These are phyloP conservation scores for Beauveria australis DNA, from an alignment of 2,329 filamentous ascomycete species.

Conservation along the genomic window DNA sequence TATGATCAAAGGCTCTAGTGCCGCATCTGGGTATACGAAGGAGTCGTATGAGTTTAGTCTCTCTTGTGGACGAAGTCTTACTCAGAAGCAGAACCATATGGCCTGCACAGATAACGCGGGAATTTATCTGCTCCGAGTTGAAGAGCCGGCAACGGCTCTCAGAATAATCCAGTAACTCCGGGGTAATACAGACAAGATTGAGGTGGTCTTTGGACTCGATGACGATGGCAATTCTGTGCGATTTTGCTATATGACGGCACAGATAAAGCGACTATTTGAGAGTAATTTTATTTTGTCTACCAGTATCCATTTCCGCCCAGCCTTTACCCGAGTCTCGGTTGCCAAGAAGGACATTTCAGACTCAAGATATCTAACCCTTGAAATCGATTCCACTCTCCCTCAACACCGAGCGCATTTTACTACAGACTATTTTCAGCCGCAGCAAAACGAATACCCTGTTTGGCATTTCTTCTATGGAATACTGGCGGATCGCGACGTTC, in stretches of 20 bases:
- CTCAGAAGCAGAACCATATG: not conserved
- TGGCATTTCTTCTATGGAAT: constrained; percentile 37
- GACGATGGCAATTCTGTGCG: not conserved
- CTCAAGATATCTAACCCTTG: constrained; percentile 14
- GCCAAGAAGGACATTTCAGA: constrained; percentile 13
- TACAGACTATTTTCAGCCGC: constrained; percentile 14
- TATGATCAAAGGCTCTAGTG: constrained; percentile 2
- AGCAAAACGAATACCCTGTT: constrained; percentile 20
- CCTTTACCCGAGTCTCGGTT: constrained; percentile 8
- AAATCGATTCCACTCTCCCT: constrained; percentile 15
- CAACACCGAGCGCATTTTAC: constrained; percentile 17
- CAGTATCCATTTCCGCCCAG: constrained; percentile 4
- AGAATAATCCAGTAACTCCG: not conserved
- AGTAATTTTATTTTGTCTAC: not conserved
- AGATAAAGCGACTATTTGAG: not conserved
- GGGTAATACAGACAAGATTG: not conserved
- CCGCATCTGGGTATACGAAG: constrained; percentile 6
- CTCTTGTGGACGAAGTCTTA: not conserved
- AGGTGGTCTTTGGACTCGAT: not conserved
- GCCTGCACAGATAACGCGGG: not conserved
- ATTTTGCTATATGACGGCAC: not conserved
- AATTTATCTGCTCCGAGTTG: not conserved
- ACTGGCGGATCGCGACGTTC: constrained; percentile 21
- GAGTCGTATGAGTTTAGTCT: constrained; percentile 12
- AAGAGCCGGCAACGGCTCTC: not conserved